Conservation (phyloP, 1,139 yeast genomes). For the Hyphopichia fennica region DNA sequence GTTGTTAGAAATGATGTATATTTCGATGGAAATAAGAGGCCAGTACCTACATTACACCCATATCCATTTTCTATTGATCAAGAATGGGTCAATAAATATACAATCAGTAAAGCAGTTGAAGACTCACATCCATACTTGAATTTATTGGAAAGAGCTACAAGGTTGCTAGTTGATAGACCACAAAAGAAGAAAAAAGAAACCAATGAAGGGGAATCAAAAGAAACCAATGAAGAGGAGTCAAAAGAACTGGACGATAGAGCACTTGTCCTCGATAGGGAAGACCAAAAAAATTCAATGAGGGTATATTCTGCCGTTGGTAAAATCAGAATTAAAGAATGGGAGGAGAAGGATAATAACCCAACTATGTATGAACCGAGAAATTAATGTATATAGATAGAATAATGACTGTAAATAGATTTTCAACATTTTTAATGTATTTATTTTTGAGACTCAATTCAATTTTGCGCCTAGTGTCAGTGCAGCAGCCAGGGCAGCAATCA, state of each 20-base stretch:
- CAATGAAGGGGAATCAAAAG: conserved; percentile 1
- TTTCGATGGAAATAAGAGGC: neutral
- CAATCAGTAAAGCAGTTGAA: conserved; percentile 3
- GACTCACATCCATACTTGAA: neutral
- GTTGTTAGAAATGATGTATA: neutral
- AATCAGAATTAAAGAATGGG: conserved; percentile 27
- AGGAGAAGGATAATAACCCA: conserved; percentile 19
- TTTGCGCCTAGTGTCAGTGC: too few relatives aligned
- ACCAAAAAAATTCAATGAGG: conserved; percentile 17
- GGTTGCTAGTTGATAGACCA: neutral
- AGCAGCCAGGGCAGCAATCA: too few relatives aligned
- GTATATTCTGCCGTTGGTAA: conserved; percentile 29
- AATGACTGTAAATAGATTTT: neutral
- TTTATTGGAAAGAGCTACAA: neutral
- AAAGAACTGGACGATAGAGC: conserved; percentile 1
- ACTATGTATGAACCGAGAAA: conserved; percentile 16
- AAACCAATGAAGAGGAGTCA: neutral
- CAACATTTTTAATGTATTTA: too few relatives aligned
- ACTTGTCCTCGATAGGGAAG: conserved; percentile 5
- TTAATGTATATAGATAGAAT: neutral
- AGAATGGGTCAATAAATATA: conserved; percentile 10
- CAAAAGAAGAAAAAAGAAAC: neutral
- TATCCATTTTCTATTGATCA: conserved; percentile 12
- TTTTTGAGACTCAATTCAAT: too few relatives aligned
- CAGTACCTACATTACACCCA: conserved; percentile 6